Conservation (phyloP, 352 stramenopile genomes). For the Phytophthora kernoviae region DNA sequence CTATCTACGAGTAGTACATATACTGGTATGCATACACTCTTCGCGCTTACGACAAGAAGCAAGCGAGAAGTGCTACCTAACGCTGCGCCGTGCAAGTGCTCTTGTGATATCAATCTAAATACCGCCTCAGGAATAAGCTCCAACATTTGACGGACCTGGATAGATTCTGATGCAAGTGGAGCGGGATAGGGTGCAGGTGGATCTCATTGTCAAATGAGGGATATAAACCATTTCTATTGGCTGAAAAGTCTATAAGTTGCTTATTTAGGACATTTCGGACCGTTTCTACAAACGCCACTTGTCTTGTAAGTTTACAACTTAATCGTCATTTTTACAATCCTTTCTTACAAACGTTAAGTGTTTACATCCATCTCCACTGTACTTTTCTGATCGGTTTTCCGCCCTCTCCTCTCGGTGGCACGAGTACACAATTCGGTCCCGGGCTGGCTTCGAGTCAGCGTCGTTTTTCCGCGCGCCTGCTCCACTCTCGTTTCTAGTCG, state of each 20-base stretch:
- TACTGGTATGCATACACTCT: too few relatives aligned
- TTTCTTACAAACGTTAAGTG: background rate
- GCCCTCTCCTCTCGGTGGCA: background rate
- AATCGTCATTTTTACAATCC: background rate
- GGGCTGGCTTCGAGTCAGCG: background rate
- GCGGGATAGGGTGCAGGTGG: too few relatives aligned
- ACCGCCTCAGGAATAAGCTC: too few relatives aligned
- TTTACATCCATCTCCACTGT: background rate
- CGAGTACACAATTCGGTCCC: background rate
- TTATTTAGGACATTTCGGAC: background rate
- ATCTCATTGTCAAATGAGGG: too few relatives aligned
- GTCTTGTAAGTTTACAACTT: background rate
- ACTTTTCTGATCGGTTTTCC: background rate
- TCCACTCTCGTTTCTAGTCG: background rate
- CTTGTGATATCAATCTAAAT: too few relatives aligned
- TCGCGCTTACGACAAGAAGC: too few relatives aligned
- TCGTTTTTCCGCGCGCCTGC: background rate
- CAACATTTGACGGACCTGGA: background rate
- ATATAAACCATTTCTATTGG: too few relatives aligned
- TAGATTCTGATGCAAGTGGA: background rate
- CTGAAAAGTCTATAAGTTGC: background rate
- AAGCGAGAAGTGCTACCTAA: too few relatives aligned
- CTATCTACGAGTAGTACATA: too few relatives aligned
- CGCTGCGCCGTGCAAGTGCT: too few relatives aligned
- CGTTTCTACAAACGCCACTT: too few relatives aligned